Conservation (phyloP, 331 rosid genomes). For the Quercus phellos region DNA sequence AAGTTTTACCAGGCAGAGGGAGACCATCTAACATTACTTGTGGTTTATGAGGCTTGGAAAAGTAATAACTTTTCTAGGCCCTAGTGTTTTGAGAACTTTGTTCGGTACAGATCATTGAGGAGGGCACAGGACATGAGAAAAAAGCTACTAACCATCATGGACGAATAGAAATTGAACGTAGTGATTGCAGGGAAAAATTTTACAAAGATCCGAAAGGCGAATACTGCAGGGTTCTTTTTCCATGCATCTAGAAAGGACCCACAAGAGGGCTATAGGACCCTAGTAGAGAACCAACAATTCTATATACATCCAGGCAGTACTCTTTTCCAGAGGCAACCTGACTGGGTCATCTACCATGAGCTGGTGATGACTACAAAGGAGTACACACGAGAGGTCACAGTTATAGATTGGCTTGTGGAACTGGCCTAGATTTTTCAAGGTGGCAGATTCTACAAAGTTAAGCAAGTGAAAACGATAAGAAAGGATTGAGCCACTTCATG, state of each 20-base stretch:
- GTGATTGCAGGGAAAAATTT: constrained; percentile 76
- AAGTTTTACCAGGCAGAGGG: constrained; percentile 93
- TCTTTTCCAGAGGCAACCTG: constrained; percentile 86
- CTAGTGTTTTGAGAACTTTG: constrained; percentile 88
- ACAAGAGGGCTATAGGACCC: constrained; percentile 87
- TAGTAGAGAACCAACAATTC: constrained; percentile 87
- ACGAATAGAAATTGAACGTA: constrained; percentile 77
- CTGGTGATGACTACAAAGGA: constrained; percentile 33
- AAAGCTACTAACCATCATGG: constrained; percentile 81
- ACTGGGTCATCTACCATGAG: constrained; percentile 12
- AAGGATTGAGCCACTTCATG: no score
- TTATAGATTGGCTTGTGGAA: constrained; percentile 89
- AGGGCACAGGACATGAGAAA: constrained; percentile 91
- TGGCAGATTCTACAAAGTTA: constrained; percentile 14
- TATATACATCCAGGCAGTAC: constrained; percentile 86
- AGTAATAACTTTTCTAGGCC: constrained; percentile 81
- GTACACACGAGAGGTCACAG: constrained; percentile 85
- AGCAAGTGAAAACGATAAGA: no score
- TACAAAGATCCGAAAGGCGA: constrained; percentile 87
- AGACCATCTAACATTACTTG: constrained; percentile 82
- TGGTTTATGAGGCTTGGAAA: constrained; percentile 94
- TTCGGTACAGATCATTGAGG: constrained; percentile 76
- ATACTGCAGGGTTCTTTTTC: constrained; percentile 89
- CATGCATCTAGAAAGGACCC: constrained; percentile 87
- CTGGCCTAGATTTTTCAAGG: constrained; percentile 82